phyloP scores from a whole-genome alignment of 75 land plant species.

The Gnetum montanum region DNA sequence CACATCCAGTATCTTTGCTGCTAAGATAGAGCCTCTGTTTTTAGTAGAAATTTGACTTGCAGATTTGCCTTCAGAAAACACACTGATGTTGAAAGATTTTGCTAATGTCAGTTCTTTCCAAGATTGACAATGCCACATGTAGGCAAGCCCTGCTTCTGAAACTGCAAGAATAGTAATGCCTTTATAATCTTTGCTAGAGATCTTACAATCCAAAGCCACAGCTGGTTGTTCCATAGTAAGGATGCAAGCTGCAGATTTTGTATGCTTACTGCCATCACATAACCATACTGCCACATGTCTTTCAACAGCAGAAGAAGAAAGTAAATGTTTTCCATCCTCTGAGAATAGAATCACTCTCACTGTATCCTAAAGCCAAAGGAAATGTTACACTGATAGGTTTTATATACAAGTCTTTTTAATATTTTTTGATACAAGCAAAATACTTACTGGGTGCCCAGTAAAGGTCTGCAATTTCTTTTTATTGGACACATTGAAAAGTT shows the following conservation, averaged over 20 bases:
- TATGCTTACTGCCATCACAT: constrained; percentile 36
- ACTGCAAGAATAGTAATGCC: constrained; percentile 59
- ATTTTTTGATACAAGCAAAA: neutral
- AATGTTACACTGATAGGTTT: neutral
- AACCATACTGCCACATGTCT: constrained; percentile 75
- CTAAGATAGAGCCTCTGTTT: constrained; percentile 25
- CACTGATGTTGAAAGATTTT: constrained; percentile 48
- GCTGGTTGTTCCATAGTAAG: constrained; percentile 90
- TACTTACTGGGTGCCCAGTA: constrained; percentile 93
- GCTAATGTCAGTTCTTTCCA: constrained; percentile 45
- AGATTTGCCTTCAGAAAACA: constrained; percentile 11
- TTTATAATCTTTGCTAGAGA: constrained; percentile 9
- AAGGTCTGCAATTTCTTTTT: constrained; percentile 74
- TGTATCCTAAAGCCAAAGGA: constrained; percentile 29
- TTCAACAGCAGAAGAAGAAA: constrained; percentile 82
- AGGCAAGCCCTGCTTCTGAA: constrained; percentile 78
- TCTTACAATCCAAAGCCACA: constrained; percentile 48
- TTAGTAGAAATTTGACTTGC: constrained; percentile 12
- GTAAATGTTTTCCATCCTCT: constrained; percentile 50
- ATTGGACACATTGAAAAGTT: constrained; percentile 43
- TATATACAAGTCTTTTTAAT: neutral
- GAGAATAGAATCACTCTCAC: constrained; percentile 51
- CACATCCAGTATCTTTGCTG: constrained; percentile 44
- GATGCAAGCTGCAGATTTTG: constrained; percentile 35
- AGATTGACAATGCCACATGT: constrained; percentile 56